Evolutionary conservation across 2,329 filamentous ascomycete species (phyloP).

Genomic region (Penicillium brevicompactum): DNA sequence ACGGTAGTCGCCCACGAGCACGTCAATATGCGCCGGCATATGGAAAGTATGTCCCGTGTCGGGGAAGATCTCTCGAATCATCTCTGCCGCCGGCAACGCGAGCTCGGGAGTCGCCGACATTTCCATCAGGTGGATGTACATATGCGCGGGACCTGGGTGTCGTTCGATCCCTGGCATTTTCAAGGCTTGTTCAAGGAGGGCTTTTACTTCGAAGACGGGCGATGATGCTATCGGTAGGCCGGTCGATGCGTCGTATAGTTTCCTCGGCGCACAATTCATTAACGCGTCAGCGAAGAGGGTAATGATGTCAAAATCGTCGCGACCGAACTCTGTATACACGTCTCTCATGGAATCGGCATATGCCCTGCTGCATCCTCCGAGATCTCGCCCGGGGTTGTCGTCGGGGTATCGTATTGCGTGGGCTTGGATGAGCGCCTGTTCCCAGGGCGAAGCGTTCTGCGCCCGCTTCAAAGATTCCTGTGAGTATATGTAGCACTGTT

Average conservation of each 20-base stretch:
- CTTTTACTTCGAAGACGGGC: slow-evolving; percentile 58
- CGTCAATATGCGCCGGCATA: slow-evolving; percentile 77
- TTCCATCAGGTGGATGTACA: slow-evolving; percentile 77
- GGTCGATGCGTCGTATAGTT: slow-evolving; percentile 62
- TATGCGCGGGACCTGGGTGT: slow-evolving; percentile 71
- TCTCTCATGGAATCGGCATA: slow-evolving; percentile 21
- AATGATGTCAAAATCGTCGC: slow-evolving; percentile 61
- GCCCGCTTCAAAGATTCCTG: slow-evolving; percentile 15
- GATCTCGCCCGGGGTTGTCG: slow-evolving; percentile 13
- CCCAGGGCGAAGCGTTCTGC: slow-evolving; percentile 23
- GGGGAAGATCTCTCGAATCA: slow-evolving; percentile 64
- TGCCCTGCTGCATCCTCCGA: slow-evolving; percentile 14
- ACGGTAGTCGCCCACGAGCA: slow-evolving; percentile 71
- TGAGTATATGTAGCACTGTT: slow-evolving; percentile 14
- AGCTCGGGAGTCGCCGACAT: slow-evolving; percentile 68
- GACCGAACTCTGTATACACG: slow-evolving; percentile 11
- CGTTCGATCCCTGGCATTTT: slow-evolving; percentile 47
- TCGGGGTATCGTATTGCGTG: slow-evolving; percentile 23
- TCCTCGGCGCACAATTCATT: slow-evolving; percentile 66
- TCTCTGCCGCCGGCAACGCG: slow-evolving; percentile 63
- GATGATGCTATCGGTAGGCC: slow-evolving; percentile 41
- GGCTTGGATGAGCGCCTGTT: slow-evolving; percentile 21
- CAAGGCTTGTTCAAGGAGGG: slow-evolving; percentile 61
- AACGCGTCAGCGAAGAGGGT: slow-evolving; percentile 64
- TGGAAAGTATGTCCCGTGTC: slow-evolving; percentile 71